phyloP scores from a whole-genome alignment of 305 asterid genomes.

The Fraxinus xanthoxyloides region DNA sequence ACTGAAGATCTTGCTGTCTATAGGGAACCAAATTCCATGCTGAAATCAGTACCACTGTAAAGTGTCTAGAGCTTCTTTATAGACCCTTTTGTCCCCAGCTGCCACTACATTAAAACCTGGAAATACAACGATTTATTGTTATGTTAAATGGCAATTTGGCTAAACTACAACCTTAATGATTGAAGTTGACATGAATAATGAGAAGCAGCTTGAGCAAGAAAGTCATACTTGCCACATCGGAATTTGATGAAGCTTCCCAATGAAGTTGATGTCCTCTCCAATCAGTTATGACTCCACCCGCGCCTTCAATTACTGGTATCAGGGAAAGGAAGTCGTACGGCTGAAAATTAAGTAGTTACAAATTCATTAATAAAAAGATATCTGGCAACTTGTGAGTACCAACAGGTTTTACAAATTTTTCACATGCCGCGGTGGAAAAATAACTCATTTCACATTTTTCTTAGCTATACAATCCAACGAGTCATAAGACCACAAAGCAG shows the following conservation, averaged over 20 bases:
- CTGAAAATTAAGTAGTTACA: slow-evolving; percentile 38
- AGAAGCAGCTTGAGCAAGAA: slow-evolving; percentile 1
- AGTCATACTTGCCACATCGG: slow-evolving; percentile 59
- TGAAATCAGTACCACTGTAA: slow-evolving; percentile 47
- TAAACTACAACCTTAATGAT: neutral
- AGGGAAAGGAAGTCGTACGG: slow-evolving; percentile 93
- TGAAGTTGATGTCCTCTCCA: slow-evolving; percentile 69
- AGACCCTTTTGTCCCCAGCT: slow-evolving; percentile 69
- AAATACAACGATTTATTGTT: neutral
- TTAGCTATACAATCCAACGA: neutral
- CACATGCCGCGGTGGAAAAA: slow-evolving; percentile 21
- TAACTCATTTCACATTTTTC: neutral
- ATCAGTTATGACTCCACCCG: slow-evolving; percentile 87
- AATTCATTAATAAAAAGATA: slow-evolving; percentile 13
- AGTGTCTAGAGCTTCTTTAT: slow-evolving; percentile 56
- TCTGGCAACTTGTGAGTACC: neutral
- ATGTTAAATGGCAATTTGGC: neutral
- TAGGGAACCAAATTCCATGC: neutral
- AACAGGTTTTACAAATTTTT: neutral
- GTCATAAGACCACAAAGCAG: slow-evolving; percentile 4
- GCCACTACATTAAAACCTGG: slow-evolving; percentile 87
- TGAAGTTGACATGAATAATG: neutral
- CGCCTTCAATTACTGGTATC: slow-evolving; percentile 92
- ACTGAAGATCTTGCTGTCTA: neutral
- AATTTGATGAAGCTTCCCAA: slow-evolving; percentile 80